Evolutionary conservation across 2,329 filamentous ascomycete genomes (phyloP).

Genomic region (Fusarium agapanthi): DNA sequence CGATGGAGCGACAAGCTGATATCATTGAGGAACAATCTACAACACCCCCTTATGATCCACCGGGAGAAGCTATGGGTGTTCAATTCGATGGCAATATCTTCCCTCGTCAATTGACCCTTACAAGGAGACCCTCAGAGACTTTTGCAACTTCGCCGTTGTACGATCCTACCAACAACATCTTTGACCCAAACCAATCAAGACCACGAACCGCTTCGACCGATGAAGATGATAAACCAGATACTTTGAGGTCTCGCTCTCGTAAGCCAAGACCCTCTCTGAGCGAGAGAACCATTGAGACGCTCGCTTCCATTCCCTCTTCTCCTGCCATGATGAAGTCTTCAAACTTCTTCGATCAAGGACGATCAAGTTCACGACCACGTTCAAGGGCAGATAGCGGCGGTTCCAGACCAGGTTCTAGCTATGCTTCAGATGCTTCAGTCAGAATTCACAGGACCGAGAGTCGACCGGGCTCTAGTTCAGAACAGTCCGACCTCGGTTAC

Average conservation of each 20-base stretch:
- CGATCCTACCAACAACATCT: conserved; percentile 26
- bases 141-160: conserved; percentile 39
- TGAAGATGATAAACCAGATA: conserved; percentile 29
- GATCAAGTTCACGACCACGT: conserved; percentile 61
- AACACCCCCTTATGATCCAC: conserved; percentile 38
- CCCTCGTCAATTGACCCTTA: conserved; percentile 42
- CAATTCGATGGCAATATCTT: conserved; percentile 38
- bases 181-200: conserved; percentile 28
- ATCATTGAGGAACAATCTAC: conserved; percentile 39
- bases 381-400: conserved; percentile 56
- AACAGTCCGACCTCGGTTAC: conserved; percentile 50
- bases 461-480: conserved; percentile 65
- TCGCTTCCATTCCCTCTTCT: conserved; percentile 80
- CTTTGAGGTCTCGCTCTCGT: conserved; percentile 32
- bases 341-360: conserved; percentile 75
- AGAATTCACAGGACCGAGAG: conserved; percentile 60
- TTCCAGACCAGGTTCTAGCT: conserved; percentile 66
- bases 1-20: conserved; percentile 24
- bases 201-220: conserved; percentile 34
- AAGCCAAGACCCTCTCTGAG: conserved; percentile 69
- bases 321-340: conserved; percentile 75
- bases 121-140: conserved; percentile 44
- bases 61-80: conserved; percentile 29
- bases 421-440: conserved; percentile 67
- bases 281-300: conserved; percentile 86